phyloP scores from a whole-genome alignment of 1,139 yeast species.

The Sugiyamaella xylanicola region DNA sequence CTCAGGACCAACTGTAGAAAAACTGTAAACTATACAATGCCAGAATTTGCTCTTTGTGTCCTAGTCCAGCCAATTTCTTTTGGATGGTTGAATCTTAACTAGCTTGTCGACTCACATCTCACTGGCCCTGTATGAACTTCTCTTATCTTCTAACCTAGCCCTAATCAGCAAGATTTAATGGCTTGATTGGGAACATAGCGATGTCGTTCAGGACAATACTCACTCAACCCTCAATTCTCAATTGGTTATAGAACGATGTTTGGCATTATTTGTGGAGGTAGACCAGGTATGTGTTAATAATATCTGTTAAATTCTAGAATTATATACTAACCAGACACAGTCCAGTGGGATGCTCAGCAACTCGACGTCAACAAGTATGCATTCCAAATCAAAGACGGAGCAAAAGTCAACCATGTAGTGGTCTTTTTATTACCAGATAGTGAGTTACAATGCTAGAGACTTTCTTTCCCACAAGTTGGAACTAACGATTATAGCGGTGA shows the following conservation, averaged over 20 bases:
- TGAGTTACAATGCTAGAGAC: no score
- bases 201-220: no score
- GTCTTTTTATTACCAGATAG: conserved; percentile 74
- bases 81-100: no score
- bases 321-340: conserved; percentile 23
- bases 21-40: no score
- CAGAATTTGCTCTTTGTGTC: no score
- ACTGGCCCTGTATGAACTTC: no score
- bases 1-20: no score
- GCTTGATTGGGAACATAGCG: no score
- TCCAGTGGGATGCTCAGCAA: conserved; percentile 50
- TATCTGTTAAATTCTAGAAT: background rate
- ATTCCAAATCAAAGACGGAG: conserved; percentile 61
- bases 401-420: conserved; percentile 69
- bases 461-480: no score
- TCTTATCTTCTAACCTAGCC: conserved; percentile 7
- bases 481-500: conserved; percentile 22
- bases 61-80: no score
- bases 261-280: conserved; percentile 51
- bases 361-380: conserved; percentile 66
- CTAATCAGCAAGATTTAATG: background rate
- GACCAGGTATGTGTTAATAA: conserved; percentile 35
- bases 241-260: conserved; percentile 40
- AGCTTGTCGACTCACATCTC: no score
- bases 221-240: background rate